phyloP scores from a whole-genome alignment of 2,329 filamentous ascomycete genomes.

The Penicillium frequentans region DNA sequence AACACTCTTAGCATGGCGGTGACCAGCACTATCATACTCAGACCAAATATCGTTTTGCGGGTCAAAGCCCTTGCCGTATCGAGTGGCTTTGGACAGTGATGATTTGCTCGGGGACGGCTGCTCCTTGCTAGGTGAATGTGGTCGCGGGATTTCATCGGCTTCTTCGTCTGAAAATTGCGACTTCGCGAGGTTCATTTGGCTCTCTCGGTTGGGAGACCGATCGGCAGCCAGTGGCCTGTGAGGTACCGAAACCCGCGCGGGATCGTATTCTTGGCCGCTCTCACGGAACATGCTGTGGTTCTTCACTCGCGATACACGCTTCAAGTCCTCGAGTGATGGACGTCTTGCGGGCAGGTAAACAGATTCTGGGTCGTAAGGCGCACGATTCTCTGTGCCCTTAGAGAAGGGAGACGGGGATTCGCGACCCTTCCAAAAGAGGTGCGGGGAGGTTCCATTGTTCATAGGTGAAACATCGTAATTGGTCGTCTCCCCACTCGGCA shows the following conservation, averaged over 20 bases:
- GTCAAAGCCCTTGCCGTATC: constrained; percentile 62
- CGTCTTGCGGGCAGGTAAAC: constrained; percentile 74
- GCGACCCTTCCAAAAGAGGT: constrained; percentile 83
- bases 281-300: constrained; percentile 98
- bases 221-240: constrained; percentile 75
- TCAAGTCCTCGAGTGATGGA: constrained; percentile 91
- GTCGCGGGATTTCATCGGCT: constrained; percentile 28
- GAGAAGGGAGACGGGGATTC: constrained; percentile 67
- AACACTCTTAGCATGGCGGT: constrained; percentile 91
- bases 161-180: constrained; percentile 23
- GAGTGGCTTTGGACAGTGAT: constrained; percentile 68
- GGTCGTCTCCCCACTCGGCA: constrained; percentile 71
- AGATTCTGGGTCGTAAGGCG: constrained; percentile 58
- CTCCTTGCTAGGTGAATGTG: constrained; percentile 64
- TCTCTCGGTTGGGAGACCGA: constrained; percentile 56
- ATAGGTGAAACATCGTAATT: constrained; percentile 84
- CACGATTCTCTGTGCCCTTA: constrained; percentile 68
- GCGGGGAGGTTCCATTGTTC: constrained; percentile 66
- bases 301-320: constrained; percentile 91
- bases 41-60: constrained; percentile 68
- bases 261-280: constrained; percentile 90
- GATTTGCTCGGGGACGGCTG: constrained; percentile 84
- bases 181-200: constrained; percentile 71
- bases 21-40: constrained; percentile 57
- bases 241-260: constrained; percentile 70